Conservation (phyloP, 148 eudicot species). For the Diospyros lotus region DNA sequence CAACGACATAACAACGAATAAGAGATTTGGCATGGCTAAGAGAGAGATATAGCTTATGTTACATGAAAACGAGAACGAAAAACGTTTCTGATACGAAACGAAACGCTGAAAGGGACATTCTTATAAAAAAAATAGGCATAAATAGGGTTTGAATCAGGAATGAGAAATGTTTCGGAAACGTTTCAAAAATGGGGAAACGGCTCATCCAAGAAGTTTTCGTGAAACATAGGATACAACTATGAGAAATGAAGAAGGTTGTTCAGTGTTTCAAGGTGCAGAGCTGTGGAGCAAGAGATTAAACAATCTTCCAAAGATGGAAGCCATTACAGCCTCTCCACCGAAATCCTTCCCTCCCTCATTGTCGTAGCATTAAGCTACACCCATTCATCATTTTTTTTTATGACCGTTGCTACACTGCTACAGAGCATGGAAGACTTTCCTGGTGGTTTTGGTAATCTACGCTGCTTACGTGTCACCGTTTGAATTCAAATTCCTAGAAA, state of each 20-base stretch:
- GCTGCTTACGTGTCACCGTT: constrained; percentile 59
- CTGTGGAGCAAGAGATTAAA: constrained; percentile 14
- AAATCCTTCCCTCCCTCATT: constrained; percentile 60
- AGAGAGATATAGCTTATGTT: no score
- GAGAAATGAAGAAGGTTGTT: constrained; percentile 12
- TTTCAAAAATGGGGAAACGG: no score
- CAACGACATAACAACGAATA: no score
- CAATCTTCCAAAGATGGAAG: constrained; percentile 34
- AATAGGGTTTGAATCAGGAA: no score
- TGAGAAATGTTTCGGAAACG: no score
- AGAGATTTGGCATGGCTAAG: no score
- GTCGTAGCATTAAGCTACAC: constrained; percentile 40
- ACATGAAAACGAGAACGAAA: no score
- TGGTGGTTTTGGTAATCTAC: constrained; percentile 48
- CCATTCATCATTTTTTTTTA: constrained; percentile 40
- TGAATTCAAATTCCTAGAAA: constrained; percentile 42
- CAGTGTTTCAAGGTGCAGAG: constrained; percentile 25
- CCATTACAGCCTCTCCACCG: constrained; percentile 35
- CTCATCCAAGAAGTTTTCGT: no score
- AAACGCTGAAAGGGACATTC: no score
- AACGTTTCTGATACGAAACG: no score
- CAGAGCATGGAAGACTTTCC: constrained; percentile 62
- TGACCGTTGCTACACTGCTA: constrained; percentile 42
- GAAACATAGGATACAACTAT: no score
- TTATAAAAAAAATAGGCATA: no score